These are phyloP conservation scores for Lecanicillium sp. DNA, from an alignment of 2,329 filamentous ascomycete species.

Conservation along the genomic window DNA sequence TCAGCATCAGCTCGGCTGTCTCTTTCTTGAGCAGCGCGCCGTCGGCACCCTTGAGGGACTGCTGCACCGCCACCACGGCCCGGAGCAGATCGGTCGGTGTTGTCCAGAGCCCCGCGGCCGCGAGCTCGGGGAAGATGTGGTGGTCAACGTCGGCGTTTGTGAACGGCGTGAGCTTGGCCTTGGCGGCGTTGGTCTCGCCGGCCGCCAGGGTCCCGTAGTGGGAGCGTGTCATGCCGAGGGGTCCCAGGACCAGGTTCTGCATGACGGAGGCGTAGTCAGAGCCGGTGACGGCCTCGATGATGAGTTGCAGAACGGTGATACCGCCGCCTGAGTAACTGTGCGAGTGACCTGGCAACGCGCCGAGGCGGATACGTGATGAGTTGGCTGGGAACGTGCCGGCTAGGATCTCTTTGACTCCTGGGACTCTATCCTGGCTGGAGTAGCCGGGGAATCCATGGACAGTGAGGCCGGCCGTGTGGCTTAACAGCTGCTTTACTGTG, in stretches of 20 bases:
- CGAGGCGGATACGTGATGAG: constrained; percentile 10
- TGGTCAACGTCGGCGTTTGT: constrained; percentile 9
- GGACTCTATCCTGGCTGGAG: not conserved
- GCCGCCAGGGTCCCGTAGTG: constrained; percentile 11
- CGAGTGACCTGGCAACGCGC: constrained; percentile 12
- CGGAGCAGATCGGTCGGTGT: constrained; percentile 20
- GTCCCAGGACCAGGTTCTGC: constrained; percentile 15
- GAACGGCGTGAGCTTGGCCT: constrained; percentile 10
- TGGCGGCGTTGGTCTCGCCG: constrained; percentile 13
- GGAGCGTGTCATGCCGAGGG: constrained; percentile 16
- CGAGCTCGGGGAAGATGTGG: constrained; percentile 14
- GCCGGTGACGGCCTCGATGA: constrained; percentile 14
- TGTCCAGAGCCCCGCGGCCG: constrained; percentile 19
- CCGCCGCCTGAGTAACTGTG: constrained; percentile 16
- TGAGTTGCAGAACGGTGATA: constrained; percentile 15
- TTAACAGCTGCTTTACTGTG: constrained; percentile 17
- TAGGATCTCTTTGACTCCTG: constrained; percentile 12
- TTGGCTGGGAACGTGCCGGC: constrained; percentile 15
- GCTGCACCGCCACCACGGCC: constrained; percentile 16
- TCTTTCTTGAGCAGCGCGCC: constrained; percentile 15
- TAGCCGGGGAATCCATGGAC: constrained; percentile 14
- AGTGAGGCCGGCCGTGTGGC: constrained; percentile 18
- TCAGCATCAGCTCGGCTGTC: constrained; percentile 18
- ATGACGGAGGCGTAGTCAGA: constrained; percentile 13
- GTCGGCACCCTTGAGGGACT: constrained; percentile 15